Evolutionary conservation across 192 early-diverging fungal genomes (phyloP).

Genomic region (Coemansia reversa): DNA sequence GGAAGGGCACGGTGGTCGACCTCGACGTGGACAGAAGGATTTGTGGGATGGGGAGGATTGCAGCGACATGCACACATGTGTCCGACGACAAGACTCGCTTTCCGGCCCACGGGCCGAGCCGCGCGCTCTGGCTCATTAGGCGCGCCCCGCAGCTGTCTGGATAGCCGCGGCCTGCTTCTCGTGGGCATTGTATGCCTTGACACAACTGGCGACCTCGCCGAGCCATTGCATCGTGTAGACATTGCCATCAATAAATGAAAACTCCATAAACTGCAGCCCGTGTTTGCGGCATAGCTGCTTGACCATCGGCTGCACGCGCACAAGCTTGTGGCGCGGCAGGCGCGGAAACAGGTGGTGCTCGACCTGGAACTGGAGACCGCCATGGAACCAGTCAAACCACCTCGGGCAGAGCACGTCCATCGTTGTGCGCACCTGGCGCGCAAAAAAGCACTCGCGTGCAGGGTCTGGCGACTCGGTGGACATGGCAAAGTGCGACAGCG

Average conservation of each 20-base stretch:
- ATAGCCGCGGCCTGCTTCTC: slow-evolving; percentile 18
- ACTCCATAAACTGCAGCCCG: slow-evolving; percentile 74
- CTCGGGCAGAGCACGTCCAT: slow-evolving; percentile 95
- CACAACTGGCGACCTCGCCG: slow-evolving; percentile 66
- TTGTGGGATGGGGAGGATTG: too few species aligned
- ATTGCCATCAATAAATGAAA: slow-evolving; percentile 83
- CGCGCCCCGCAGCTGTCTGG: slow-evolving; percentile 1
- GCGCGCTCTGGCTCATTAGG: too few species aligned
- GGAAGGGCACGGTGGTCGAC: too few species aligned
- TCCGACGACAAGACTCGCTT: too few species aligned
- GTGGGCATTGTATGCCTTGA: slow-evolving; percentile 47
- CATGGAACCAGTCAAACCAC: slow-evolving; percentile 98
- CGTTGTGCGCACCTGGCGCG: slow-evolving; percentile 84
- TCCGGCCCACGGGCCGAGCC: too few species aligned
- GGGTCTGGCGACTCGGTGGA: slow-evolving; percentile 69
- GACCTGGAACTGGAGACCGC: slow-evolving; percentile 95
- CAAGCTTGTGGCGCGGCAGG: slow-evolving; percentile 86
- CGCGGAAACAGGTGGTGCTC: slow-evolving; percentile 95
- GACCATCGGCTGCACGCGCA: slow-evolving; percentile 68
- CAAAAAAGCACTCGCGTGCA: slow-evolving; percentile 74
- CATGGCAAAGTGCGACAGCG: slow-evolving; percentile 96
- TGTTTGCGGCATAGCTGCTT: slow-evolving; percentile 72
- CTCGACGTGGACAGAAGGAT: too few species aligned
- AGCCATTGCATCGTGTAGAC: slow-evolving; percentile 69
- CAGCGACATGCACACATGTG: too few species aligned